Base-by-base conservation (phyloP, 2,329 filamentous ascomycete genomes). In the Fusarium sp. region DNA sequence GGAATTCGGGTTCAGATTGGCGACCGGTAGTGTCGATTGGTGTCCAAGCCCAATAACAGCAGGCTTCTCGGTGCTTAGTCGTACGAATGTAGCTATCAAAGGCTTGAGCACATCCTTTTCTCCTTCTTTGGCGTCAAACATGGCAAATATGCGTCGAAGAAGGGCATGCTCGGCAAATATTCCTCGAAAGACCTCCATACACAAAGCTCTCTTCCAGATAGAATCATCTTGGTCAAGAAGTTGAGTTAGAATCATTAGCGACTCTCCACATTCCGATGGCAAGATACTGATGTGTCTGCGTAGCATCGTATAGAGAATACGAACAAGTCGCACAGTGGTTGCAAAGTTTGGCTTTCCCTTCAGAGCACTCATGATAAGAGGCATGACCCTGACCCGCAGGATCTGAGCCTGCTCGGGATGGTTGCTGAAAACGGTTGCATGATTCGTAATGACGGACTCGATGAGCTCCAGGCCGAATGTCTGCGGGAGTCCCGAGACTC, bases 401-500 rank as follows among this genome's bases (percentile, higher is more conserved):
- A 97, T 90, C 73, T 96, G 89, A 6, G 93, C 90, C 80, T 97
- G 93, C 79, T 98, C 95, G 1, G 90, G 87, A 79, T 98, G 95
- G 4, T 87, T 86, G 20, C 91, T 86, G 80, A 98, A 96, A 31
- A 97, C 90, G 60, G 88, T 86, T n/a, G 92, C 90, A 84, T 98
- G 94, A 76, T 95, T 97, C 27, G 93, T 92, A 67, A 99, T 85
- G 61, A 98, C 91, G 1, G 94, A 96, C 82, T 98, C 95, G 76
- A 99, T 94, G 63, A 98, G 87, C 80, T 99, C 96, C 2, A 99
- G 85, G 7, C 95, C 94, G 76, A 97, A 96, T 0, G 93, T 92
- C 76, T 94, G 91, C 0, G 94, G 91, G 11, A 98, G 87, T 5
- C 90, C 90, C 14, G 93, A 91, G 77, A 96, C 93, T 35, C 91